Evolutionary conservation across 257 asterid genomes (phyloP).

Genomic region (Datura wrightii): DNA sequence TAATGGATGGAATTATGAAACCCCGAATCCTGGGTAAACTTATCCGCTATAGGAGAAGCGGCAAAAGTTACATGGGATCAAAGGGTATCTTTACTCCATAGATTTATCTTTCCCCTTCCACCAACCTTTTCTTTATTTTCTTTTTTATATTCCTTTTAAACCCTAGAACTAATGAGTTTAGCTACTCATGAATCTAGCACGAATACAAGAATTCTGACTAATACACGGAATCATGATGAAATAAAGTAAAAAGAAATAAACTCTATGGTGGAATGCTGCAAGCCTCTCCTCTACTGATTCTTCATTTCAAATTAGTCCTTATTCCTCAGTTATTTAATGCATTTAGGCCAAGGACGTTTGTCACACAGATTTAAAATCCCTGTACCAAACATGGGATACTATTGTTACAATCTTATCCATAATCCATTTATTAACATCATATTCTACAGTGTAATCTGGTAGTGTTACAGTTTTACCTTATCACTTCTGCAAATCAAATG

Average conservation of each 20-base stretch:
- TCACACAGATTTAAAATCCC: not conserved
- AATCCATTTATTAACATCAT: conserved; percentile 1
- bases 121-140: conserved; percentile 16
- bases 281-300: not conserved
- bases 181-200: not conserved
- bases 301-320: conserved; percentile 23
- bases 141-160: not conserved
- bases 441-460: not conserved
- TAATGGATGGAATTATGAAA: not conserved
- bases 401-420: conserved; percentile 4
- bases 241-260: not conserved
- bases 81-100: conserved; percentile 14
- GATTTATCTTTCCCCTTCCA: not conserved
- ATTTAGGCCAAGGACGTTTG: not conserved
- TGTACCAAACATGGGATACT: conserved; percentile 13
- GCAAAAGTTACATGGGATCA: not conserved
- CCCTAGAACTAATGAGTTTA: not conserved
- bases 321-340: conserved; percentile 7
- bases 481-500: not conserved
- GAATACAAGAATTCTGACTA: not conserved
- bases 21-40: not conserved
- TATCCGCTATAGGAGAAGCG: not conserved
- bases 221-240: not conserved
- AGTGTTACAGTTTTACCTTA: not conserved
- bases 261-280: not conserved